phyloP scores from a whole-genome alignment of 164 flowering plant species.

The Echeveria elegans region DNA sequence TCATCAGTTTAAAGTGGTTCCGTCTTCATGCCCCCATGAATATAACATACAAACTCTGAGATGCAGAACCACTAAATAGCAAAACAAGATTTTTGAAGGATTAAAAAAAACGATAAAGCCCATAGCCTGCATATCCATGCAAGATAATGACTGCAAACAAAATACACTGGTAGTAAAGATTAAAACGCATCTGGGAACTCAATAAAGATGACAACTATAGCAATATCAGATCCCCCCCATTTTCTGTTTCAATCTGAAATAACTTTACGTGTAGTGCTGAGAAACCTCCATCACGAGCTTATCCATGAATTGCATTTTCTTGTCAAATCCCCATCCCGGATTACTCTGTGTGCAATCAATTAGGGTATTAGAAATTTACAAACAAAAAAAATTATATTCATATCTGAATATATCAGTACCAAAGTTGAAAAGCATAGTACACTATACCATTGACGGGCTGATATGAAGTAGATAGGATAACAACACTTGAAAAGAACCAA shows the following conservation, averaged over 20 bases:
- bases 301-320: conserved; percentile 86
- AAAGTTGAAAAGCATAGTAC: background rate
- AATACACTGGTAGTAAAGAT: background rate
- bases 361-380: background rate
- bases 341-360: conserved; percentile 52
- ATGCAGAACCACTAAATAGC: background rate
- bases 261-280: conserved; percentile 38
- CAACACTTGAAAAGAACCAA: too few relatives aligned
- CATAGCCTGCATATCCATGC: background rate
- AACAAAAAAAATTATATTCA: background rate
- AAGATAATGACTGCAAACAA: background rate
- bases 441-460: background rate
- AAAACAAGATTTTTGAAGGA: background rate
- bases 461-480: background rate
- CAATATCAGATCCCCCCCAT: background rate
- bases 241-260: background rate
- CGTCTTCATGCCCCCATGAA: background rate
- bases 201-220: background rate
- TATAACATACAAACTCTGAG: background rate
- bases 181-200: too few relatives aligned
- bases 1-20: background rate
- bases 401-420: background rate
- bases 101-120: background rate
- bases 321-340: conserved; percentile 86
- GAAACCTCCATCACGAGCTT: conserved; percentile 60